phyloP scores from a whole-genome alignment of 176 grass and related monocot genomes.

The Cenchrus purpureus region DNA sequence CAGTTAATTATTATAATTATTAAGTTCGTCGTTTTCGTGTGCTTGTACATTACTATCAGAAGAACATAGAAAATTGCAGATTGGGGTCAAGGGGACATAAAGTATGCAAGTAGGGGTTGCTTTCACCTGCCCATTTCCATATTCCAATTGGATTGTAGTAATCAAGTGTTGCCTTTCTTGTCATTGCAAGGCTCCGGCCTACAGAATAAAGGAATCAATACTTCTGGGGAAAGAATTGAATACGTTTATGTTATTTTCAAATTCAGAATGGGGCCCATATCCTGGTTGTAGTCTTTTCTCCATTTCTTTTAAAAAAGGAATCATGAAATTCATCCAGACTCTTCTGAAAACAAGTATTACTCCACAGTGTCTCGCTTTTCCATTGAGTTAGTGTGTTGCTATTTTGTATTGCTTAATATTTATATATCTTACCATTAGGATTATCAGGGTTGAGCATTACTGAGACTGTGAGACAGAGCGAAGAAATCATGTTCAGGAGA shows the following conservation, averaged over 20 bases:
- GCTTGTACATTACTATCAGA: not conserved
- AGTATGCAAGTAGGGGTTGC: not conserved
- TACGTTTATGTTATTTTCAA: not conserved
- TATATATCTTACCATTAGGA: not conserved
- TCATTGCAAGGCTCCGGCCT: not conserved
- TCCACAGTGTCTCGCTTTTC: not conserved
- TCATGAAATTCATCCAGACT: not conserved
- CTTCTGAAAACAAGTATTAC: not conserved
- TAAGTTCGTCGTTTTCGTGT: not conserved
- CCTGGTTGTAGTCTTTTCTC: not conserved
- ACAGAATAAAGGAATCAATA: not conserved
- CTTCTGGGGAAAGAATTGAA: not conserved
- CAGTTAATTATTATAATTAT: not conserved
- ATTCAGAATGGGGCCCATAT: not conserved
- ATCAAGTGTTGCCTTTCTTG: slow-evolving; percentile 9
- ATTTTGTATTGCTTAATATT: not conserved
- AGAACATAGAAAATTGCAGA: not conserved
- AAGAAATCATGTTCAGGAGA: slow-evolving; percentile 70
- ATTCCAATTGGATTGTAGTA: not conserved
- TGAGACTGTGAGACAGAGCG: not conserved
- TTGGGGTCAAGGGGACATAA: not conserved
- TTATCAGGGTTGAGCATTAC: slow-evolving; percentile 8
- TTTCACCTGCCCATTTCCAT: slow-evolving; percentile 15
- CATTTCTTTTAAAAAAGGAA: not conserved
- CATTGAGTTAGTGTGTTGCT: not conserved